Evolutionary conservation across 2,329 filamentous ascomycete species (phyloP).

Genomic region (Niveomyces coronatus): DNA sequence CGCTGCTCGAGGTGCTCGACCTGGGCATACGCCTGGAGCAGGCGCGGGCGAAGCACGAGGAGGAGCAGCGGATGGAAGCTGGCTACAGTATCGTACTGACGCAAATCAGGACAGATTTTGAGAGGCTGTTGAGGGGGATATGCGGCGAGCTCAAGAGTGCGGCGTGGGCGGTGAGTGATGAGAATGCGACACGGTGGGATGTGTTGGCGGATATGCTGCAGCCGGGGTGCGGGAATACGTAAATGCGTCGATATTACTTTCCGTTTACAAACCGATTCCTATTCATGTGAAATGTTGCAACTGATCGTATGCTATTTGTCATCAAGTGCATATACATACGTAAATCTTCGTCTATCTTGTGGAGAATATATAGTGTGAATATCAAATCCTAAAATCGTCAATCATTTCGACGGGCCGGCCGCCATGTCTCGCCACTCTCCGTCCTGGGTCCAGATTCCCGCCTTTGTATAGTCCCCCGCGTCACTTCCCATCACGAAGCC

Average conservation of each 20-base stretch:
- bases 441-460: conserved; percentile 56
- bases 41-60: conserved; percentile 27
- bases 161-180: conserved; percentile 55
- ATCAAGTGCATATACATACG: no score
- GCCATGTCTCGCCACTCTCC: conserved; percentile 58
- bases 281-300: no score
- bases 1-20: conserved; percentile 61
- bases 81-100: conserved; percentile 40
- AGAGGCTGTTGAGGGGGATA: conserved; percentile 53
- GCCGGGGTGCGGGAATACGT: conserved; percentile 10
- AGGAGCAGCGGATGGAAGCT: conserved; percentile 16
- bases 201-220: conserved; percentile 65
- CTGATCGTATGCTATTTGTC: no score
- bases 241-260: no score
- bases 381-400: no score
- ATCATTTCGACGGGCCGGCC: conserved; percentile 44
- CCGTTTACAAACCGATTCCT: no score
- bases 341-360: no score
- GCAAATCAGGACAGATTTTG: conserved; percentile 48
- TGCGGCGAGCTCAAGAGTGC: conserved; percentile 59
- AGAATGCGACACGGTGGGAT: conserved; percentile 52
- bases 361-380: no score
- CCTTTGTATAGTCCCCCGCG: conserved; percentile 63
- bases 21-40: conserved; percentile 54
- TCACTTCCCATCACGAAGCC: conserved; percentile 57